These are phyloP conservation scores for Laetiporus sulphureus DNA, from an alignment of 1,284 basidiomycete species.

Conservation along the genomic window DNA sequence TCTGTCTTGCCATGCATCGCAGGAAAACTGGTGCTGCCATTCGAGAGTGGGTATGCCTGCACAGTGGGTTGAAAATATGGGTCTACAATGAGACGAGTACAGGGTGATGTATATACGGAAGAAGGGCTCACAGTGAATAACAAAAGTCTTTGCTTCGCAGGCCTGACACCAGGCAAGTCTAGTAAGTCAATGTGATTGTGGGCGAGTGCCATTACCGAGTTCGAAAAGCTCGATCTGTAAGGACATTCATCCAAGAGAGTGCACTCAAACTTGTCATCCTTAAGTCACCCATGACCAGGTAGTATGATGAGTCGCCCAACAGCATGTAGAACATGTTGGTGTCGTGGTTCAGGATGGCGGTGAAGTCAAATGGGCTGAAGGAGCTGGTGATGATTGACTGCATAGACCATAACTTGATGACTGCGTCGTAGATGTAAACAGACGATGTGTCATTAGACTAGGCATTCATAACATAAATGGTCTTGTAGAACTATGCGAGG, in stretches of 20 bases:
- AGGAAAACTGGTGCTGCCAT: constrained; percentile 63
- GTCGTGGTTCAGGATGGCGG: constrained; percentile 80
- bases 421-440: constrained; percentile 65
- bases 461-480: constrained; percentile 75
- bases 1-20: constrained; percentile 67
- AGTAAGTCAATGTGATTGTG: constrained; percentile 80
- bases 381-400: constrained; percentile 43
- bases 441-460: constrained; percentile 58
- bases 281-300: constrained; percentile 59
- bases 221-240: constrained; percentile 45
- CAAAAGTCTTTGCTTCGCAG: constrained; percentile 74
- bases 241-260: constrained; percentile 54
- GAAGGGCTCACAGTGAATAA: constrained; percentile 79
- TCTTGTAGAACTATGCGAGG: constrained; percentile 68
- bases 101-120: background rate
- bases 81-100: constrained; percentile 44
- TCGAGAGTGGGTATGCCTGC: constrained; percentile 51
- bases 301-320: constrained; percentile 52
- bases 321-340: constrained; percentile 79
- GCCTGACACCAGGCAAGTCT: constrained; percentile 58
- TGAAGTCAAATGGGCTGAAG: constrained; percentile 51
- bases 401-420: constrained; percentile 57
- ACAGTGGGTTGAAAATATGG: constrained; percentile 74
- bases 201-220: constrained; percentile 72
- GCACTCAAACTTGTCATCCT: constrained; percentile 50